Base-by-base conservation (phyloP, 2,329 filamentous ascomycete species). In the Helotiales sp. region DNA sequence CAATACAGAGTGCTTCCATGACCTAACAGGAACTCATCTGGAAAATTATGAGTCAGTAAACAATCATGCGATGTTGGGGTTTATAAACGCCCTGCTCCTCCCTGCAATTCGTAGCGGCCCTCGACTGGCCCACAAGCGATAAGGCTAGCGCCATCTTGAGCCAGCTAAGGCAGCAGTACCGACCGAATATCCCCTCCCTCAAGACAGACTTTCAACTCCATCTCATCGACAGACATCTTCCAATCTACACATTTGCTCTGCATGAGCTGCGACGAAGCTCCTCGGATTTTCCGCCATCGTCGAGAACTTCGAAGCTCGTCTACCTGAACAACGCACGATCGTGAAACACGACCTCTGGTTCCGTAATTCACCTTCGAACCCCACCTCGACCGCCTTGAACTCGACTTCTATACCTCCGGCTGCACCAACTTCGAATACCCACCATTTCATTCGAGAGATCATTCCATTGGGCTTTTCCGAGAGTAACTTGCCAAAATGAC, bases 401-500 rank as follows among this genome's bases (percentile, higher is more conserved):
- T n/a, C 22, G 29, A 40, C 17, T 36, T 52, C 34, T 31, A 19
- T 13, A 51, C 36, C 22, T 44, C 27, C 40, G 24, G 19, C 44
- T 17, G 31, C 25, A 33, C 27, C 46, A 38, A 38, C 34, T 13
- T 17, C 29, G n/a, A 48, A 48, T n/a, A 30, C 27, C 5, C 30
- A 30, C 12, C 46, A 31, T 17, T 9, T 17, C 15, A 8, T 27
- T 48, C 15, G 46, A 48, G 27, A 25, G 19, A 40, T n/a, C n/a
- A 25, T 52, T n/a, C n/a, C n/a, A n/a, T n/a, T n/a, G n/a, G n/a
- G n/a, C n/a, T n/a, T 34, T 38, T 38, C 47, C 31, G 17, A 42
- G 38, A 33, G 17, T 36, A 7, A n/a, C 5, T 10, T 15, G n/a
- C 49, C 59, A 59, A 50, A 13, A 65, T 65, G 63, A 58, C 52